These are phyloP conservation scores for Zangia roseola DNA, from an alignment of 768 basidiomycete species.

Conservation along the genomic window DNA sequence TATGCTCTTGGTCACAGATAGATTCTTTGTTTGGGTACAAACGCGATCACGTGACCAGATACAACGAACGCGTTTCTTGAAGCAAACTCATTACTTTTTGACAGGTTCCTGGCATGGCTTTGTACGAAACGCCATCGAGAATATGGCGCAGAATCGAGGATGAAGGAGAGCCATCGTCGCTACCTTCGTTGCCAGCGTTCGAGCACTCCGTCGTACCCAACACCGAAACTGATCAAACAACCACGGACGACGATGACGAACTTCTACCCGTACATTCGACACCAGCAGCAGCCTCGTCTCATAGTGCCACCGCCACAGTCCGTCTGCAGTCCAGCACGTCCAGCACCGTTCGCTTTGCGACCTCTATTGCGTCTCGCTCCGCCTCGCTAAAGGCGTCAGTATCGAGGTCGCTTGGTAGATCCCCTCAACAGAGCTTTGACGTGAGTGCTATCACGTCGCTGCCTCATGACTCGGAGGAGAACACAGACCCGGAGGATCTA, in stretches of 20 bases:
- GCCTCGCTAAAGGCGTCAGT: constrained; percentile 32
- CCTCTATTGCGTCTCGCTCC: constrained; percentile 50
- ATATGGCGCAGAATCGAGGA: constrained; percentile 85
- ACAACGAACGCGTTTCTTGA: constrained; percentile 19
- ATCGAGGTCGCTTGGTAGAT: constrained; percentile 36
- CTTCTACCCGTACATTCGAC: constrained; percentile 66
- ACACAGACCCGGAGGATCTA: constrained; percentile 38
- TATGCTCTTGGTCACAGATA: too few species aligned
- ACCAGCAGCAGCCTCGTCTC: constrained; percentile 50
- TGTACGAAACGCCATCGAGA: constrained; percentile 79
- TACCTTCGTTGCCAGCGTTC: constrained; percentile 72
- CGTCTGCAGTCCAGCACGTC: constrained; percentile 51
- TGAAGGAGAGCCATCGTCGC: constrained; percentile 74
- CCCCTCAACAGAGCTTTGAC: constrained; percentile 53
- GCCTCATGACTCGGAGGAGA: constrained; percentile 36
- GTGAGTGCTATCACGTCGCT: constrained; percentile 56
- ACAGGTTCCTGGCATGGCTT: constrained; percentile 35
- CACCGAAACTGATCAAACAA: constrained; percentile 35
- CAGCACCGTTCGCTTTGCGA: constrained; percentile 49
- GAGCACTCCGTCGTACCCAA: constrained; percentile 57
- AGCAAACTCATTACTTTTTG: not conserved
- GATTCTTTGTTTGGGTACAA: too few species aligned
- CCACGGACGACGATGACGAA: constrained; percentile 41
- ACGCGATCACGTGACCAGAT: constrained; percentile 26
- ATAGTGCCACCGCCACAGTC: constrained; percentile 49